phyloP scores from a whole-genome alignment of 2,329 filamentous ascomycete species.

The Emericellopsis cladophorae region DNA sequence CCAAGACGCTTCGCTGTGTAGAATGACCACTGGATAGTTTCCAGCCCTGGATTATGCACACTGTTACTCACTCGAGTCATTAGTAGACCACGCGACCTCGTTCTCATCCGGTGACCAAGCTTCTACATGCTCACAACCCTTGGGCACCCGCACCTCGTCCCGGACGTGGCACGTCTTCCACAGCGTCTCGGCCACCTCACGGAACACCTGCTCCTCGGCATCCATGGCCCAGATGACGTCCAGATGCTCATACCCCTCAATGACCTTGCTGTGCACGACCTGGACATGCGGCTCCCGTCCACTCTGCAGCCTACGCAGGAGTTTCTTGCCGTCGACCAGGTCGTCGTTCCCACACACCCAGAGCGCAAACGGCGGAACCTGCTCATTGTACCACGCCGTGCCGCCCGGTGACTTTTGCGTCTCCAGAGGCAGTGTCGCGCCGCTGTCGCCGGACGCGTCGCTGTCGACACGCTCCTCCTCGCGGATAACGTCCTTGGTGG shows the following conservation, averaged over 20 bases:
- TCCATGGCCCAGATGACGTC: conserved; percentile 96
- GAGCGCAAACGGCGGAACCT: conserved; percentile 70
- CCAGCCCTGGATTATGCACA: too few relatives aligned
- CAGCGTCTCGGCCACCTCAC: conserved; percentile 66
- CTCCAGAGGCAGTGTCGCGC: conserved; percentile 1
- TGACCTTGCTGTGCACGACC: conserved; percentile 70
- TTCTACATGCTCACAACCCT: conserved; percentile 43
- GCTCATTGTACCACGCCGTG: conserved; percentile 70
- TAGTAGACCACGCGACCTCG: too few relatives aligned
- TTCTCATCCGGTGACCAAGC: conserved; percentile 13
- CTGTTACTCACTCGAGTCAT: too few relatives aligned
- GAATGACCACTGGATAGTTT: too few relatives aligned
- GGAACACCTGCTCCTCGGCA: conserved; percentile 68
- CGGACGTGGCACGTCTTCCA: conserved; percentile 61
- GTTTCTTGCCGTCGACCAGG: conserved; percentile 67
- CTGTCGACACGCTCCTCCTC: conserved; percentile 48
- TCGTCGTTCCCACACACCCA: conserved; percentile 80
- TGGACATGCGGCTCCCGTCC: conserved; percentile 71
- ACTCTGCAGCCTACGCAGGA: conserved; percentile 62
- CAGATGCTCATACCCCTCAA: conserved; percentile 83
- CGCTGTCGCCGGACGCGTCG: conserved; percentile 2
- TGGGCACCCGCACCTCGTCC: conserved; percentile 48
- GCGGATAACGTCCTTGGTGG: conserved; percentile 57
- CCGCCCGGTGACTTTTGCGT: conserved; percentile 24
- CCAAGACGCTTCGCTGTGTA: too few relatives aligned